Conservation (phyloP, 768 basidiomycete species). For the Brasilioporus rufonigricans region DNA sequence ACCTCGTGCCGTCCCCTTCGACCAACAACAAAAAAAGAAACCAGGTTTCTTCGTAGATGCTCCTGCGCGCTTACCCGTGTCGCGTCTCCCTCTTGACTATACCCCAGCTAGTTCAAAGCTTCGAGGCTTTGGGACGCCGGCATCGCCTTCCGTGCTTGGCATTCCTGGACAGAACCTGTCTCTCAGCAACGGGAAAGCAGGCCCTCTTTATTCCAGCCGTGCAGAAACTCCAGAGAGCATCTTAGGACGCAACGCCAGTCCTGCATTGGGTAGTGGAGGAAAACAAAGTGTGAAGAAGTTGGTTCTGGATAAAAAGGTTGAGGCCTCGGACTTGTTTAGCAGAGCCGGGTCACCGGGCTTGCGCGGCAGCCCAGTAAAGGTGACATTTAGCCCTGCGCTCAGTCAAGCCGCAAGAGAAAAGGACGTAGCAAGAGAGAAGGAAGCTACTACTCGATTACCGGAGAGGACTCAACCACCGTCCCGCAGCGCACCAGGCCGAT, state of each 20-base stretch:
- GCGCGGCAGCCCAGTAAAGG: conserved; percentile 39
- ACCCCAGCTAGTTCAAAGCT: conserved; percentile 62
- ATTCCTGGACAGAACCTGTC: conserved; percentile 36
- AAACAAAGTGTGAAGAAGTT: conserved; percentile 91
- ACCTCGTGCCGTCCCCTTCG: conserved; percentile 59
- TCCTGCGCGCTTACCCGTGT: conserved; percentile 68
- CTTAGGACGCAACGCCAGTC: conserved; percentile 53
- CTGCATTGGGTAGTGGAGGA: conserved; percentile 64
- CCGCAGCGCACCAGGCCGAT: conserved; percentile 41
- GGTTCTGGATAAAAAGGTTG: conserved; percentile 81
- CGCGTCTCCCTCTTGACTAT: conserved; percentile 63
- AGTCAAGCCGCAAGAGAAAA: conserved; percentile 75
- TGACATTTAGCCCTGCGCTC: conserved; percentile 73
- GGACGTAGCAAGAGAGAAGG: conserved; percentile 48
- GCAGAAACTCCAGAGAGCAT: conserved; percentile 61
- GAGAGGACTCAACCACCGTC: conserved; percentile 34
- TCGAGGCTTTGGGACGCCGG: conserved; percentile 59
- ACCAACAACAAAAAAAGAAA: conserved; percentile 71
- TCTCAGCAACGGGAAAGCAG: conserved; percentile 54
- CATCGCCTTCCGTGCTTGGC: conserved; percentile 37
- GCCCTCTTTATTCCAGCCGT: conserved; percentile 52
- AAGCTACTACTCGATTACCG: conserved; percentile 25
- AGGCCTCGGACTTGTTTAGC: conserved; percentile 68
- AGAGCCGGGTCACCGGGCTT: conserved; percentile 38
- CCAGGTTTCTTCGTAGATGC: conserved; percentile 73